Percentiles rank a stretch among this genome's conserved stretches.
Evolutionary conservation across 2,329 filamentous ascomycete species (phyloP).

Genomic region (Aspergillus viridinutans): DNA sequence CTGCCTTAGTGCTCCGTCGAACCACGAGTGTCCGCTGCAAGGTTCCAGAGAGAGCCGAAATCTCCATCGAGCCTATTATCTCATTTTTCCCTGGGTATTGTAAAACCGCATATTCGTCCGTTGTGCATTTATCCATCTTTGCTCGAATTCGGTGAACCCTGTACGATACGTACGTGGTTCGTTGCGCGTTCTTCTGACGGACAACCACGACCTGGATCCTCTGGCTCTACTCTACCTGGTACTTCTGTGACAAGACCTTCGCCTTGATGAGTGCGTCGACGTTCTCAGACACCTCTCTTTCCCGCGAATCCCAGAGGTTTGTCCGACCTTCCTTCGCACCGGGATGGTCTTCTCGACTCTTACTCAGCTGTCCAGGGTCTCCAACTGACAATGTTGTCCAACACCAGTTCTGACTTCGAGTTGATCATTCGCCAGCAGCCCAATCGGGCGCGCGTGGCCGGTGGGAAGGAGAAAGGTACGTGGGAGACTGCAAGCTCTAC

Average conservation of each 20-base stretch:
- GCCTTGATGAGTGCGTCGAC: conserved; percentile 42
- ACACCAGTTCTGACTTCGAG: conserved; percentile 52
- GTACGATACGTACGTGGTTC: conserved; percentile 21
- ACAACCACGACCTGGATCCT: conserved; percentile 19
- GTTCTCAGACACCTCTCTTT: conserved; percentile 39
- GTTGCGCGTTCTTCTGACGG: conserved; percentile 16
- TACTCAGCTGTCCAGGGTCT: conserved; percentile 25
- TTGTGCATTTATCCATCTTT: conserved; percentile 15
- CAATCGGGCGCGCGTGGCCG: conserved; percentile 61
- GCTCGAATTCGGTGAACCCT: conserved; percentile 13
- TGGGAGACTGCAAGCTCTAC: conserved; percentile 3
- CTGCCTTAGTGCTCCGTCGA: conserved; percentile 12
- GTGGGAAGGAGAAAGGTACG: conserved; percentile 71
- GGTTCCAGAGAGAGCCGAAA: conserved; percentile 24
- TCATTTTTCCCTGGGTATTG: conserved; percentile 14
- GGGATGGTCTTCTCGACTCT: conserved; percentile 23
- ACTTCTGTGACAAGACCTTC: conserved; percentile 19
- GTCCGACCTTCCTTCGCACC: conserved; percentile 16
- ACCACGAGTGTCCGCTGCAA: conserved; percentile 15
- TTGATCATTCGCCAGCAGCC: conserved; percentile 64
- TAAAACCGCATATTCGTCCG: conserved; percentile 21
- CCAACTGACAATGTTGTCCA: conserved; percentile 38
- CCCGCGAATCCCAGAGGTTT: conserved; percentile 41
- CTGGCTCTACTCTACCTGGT: conserved; percentile 18
- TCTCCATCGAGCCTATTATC: conserved; percentile 17